A percentile compares a stretch with the other conserved stretches of the same genome.
Conservation (phyloP, 1,139 yeast species). For the Neolecta irregularis region DNA sequence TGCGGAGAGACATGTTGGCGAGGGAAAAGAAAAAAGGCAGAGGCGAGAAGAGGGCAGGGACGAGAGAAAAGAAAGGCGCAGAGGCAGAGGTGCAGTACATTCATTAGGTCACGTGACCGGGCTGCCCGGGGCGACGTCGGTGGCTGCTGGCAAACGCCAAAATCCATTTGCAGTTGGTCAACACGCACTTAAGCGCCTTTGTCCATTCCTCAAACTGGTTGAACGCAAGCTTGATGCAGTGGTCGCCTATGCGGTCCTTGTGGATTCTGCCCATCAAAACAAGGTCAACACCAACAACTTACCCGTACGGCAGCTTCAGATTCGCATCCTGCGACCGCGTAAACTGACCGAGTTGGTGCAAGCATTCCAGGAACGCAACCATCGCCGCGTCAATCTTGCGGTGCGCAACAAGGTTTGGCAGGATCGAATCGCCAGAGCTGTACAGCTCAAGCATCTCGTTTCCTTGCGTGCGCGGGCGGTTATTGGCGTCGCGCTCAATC, state of each 20-base stretch:
- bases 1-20: too few species aligned
- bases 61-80: too few species aligned
- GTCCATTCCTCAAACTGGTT: constrained; percentile 65
- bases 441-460: constrained; percentile 33
- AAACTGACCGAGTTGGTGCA: constrained; percentile 40
- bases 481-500: constrained; percentile 26
- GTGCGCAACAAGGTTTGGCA: constrained; percentile 54
- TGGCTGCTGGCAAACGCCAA: constrained; percentile 26
- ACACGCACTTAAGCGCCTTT: constrained; percentile 62
- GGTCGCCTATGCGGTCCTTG: constrained; percentile 61
- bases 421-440: constrained; percentile 50
- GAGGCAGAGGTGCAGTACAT: too few species aligned
- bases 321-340: constrained; percentile 33
- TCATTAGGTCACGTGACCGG: constrained; percentile 1
- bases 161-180: constrained; percentile 43
- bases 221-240: constrained; percentile 49
- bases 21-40: too few species aligned
- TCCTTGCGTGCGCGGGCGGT: constrained; percentile 15
- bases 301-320: constrained; percentile 21
- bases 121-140: constrained; percentile 2
- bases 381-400: constrained; percentile 60
- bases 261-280: constrained; percentile 25
- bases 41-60: too few species aligned
- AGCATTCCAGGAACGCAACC: constrained; percentile 55
- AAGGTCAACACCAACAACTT: neutral